Base-by-base conservation (phyloP, 805 yeast species). In the Ogataea corticis region DNA sequence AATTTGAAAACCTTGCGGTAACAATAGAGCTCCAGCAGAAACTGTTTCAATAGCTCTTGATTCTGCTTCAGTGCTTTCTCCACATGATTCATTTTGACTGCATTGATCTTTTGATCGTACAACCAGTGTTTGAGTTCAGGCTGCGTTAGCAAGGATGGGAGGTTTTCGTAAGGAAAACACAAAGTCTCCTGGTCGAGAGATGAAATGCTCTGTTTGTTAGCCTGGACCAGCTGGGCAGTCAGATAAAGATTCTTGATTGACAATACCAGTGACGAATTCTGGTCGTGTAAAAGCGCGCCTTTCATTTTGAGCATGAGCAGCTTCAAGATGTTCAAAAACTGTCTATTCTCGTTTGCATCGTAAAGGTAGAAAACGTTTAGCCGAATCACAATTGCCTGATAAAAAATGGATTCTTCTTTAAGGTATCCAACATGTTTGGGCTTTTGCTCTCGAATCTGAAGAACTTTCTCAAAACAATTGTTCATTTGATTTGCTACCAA, bases 311-410 rank as follows among this genome's bases (percentile, higher is more conserved):
- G 14, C 16, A 51, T 27, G 12, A 57, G 25, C 6, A 42, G 15
- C 4, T 28, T 34, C n/a, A 58, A 14, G 4, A 57, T 13, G 4
- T 42, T 33, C 25, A 56, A 38, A 48, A 59, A 56, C 29, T 40
- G 48, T 42, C 42, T 46, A 37, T 60, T 60, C 34, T 60, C 65
- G n/a, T 40, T 31, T 1, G 45, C 44, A 19, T 48, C 48, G 37
- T 49, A 60, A 1, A 51, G 33, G 38, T 50, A 59, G 30, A 55
- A 55, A 7, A 51, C 33, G 27, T 56, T 57, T 15, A 52, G 27
- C 29, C 65, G 49, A n/a, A 53, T 54, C 7, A 55, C 44, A 10
- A 60, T 18, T 17, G 54, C 13, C 27, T 56, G 50, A 33, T 51
- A 54, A 27, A 50, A 54, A 4, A 54, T 33, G 7, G 37, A 21